Percentiles rank a stretch among this genome's conserved stretches.
Evolutionary conservation across 345 rosid genomes (phyloP).

Genomic region (Orychophragmus violaceus): DNA sequence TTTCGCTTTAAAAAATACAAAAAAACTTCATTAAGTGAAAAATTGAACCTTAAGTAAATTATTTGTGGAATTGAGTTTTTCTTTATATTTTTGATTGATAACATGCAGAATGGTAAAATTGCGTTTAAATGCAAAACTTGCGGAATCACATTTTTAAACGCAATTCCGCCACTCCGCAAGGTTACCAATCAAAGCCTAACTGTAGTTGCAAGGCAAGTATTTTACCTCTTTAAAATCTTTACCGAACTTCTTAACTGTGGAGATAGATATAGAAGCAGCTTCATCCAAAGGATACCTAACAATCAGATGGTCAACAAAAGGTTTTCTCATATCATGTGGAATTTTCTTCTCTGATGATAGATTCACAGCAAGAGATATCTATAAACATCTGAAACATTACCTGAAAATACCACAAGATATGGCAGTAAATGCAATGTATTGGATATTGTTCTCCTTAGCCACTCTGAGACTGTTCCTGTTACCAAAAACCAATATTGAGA

Average conservation of each 20-base stretch:
- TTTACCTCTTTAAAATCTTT: slow-evolving; percentile 72
- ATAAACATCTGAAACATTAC: slow-evolving; percentile 42
- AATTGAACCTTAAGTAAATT: too few relatives aligned
- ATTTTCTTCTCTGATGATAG: neutral
- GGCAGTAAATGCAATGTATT: slow-evolving; percentile 73
- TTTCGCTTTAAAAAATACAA: too few relatives aligned
- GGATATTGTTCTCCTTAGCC: slow-evolving; percentile 58
- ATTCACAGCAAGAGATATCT: neutral
- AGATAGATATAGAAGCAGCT: slow-evolving; percentile 72
- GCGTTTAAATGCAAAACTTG: too few relatives aligned
- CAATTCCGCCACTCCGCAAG: too few relatives aligned
- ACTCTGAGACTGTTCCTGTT: slow-evolving; percentile 60
- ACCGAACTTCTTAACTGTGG: slow-evolving; percentile 54
- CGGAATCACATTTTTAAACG: too few relatives aligned
- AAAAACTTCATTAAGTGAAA: too few relatives aligned
- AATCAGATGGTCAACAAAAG: neutral
- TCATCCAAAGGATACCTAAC: slow-evolving; percentile 71
- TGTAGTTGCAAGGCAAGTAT: slow-evolving; percentile 9
- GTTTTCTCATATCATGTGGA: neutral
- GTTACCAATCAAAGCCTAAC: too few relatives aligned
- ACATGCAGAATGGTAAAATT: too few relatives aligned
- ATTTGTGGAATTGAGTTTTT: too few relatives aligned
- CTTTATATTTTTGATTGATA: too few relatives aligned
- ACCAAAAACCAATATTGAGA: neutral
- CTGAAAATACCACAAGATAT: slow-evolving; percentile 72